phyloP scores from a whole-genome alignment of 495 filamentous ascomycete genomes.

The Aspergillus saccharolyticus region DNA sequence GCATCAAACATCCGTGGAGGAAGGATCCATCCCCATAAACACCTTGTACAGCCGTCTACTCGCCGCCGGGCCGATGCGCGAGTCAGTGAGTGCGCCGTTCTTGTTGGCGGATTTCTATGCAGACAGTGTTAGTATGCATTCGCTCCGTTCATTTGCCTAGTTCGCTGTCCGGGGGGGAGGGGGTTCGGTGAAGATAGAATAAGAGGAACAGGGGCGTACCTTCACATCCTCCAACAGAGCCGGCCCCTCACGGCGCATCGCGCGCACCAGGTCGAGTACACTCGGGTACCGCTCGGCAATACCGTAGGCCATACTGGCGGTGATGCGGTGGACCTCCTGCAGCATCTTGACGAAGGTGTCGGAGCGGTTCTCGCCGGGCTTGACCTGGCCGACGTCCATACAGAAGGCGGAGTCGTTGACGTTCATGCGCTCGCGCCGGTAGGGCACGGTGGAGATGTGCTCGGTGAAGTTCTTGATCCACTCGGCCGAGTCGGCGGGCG shows the following conservation, averaged over 20 bases:
- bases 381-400: slow-evolving; percentile 79
- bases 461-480: slow-evolving; percentile 79
- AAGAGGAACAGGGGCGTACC: slow-evolving; percentile 21
- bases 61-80: slow-evolving; percentile 62
- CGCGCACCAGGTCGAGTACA: slow-evolving; percentile 51
- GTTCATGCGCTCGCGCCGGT: slow-evolving; percentile 48
- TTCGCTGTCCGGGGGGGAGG: no score
- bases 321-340: slow-evolving; percentile 70
- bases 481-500: slow-evolving; percentile 60
- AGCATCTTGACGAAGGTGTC: slow-evolving; percentile 78
- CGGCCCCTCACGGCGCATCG: slow-evolving; percentile 56
- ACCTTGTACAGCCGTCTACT: slow-evolving; percentile 71
- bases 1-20: slow-evolving; percentile 60
- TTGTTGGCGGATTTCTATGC: slow-evolving; percentile 59
- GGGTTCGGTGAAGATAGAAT: no score
- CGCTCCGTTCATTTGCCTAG: no score
- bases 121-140: no score
- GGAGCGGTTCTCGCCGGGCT: slow-evolving; percentile 57
- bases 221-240: slow-evolving; percentile 55
- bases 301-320: slow-evolving; percentile 67
- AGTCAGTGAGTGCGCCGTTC: slow-evolving; percentile 60
- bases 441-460: slow-evolving; percentile 73
- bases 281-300: slow-evolving; percentile 58
- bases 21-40: slow-evolving; percentile 63
- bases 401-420: slow-evolving; percentile 63